Base-by-base conservation (phyloP, 2,329 filamentous ascomycete species). In the Hypoxylon sp. region DNA sequence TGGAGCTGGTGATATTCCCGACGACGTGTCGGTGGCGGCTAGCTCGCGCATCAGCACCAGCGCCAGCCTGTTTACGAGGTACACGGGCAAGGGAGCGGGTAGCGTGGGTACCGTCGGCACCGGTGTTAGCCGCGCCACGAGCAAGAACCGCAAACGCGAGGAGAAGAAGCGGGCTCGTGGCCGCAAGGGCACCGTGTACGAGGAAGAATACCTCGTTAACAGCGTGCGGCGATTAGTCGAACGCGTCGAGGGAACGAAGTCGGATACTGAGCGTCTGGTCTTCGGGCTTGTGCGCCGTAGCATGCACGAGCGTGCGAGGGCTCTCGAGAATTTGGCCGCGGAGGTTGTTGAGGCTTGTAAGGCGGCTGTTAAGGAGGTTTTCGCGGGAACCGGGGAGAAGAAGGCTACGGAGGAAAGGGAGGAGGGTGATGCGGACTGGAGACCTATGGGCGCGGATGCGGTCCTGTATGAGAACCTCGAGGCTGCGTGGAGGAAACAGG, bases 111-210 rank as follows among this genome's bases (percentile, higher is more conserved):
- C 93, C 19, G 86, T 89, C 1, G 91, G 90, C 19, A 94, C 92
- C 11, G 88, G 90, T 31, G 90, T 92, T 2, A 92, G 90, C 54
- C 87, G 94, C 11, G 92, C 92, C 65, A 97, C 94, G 44, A 92
- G 89, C 77, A 97, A 96, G 84, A 98, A 97, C 77, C 90, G 94
- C 57, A 86, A 91, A 24, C 87, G 94, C 19, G 96, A 99, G 80
- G 96, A 99, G 84, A 90, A 97, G 79, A 99, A 99, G 86, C 90
- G 95, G 14, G 96, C 96, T 0, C 86, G 94, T 6, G 96, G 96
- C 24, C 95, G 97, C 79, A 98, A 98, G 84, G 96, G 96, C 10
- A 97, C 93, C 14, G 93, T 99, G 4, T 99, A 99, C 80, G 96
- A 99, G 80, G 95, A 98, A 78, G 96, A 98, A 80, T 99, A 99